Percentiles rank a stretch among this genome's conserved stretches.
These are phyloP conservation scores for Pisolithus thermaeus DNA, from an alignment of 1,284 basidiomycete species.

Conservation along the genomic window DNA sequence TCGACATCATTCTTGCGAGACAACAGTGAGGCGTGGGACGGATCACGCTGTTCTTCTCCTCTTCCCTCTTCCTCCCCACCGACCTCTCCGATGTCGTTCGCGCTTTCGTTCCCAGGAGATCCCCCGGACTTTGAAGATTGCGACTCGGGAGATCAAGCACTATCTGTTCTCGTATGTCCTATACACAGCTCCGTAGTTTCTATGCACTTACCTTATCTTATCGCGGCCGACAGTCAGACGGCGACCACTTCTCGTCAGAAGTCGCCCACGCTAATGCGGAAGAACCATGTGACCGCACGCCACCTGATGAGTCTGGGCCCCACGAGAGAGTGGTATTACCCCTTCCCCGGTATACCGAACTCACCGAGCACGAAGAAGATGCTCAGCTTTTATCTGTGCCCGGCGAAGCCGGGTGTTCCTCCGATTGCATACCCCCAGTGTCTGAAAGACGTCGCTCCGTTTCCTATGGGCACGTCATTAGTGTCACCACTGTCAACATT, in stretches of 20 bases:
- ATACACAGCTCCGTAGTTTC: neutral
- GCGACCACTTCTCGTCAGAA: slow-evolving; percentile 11
- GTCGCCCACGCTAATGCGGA: slow-evolving; percentile 4
- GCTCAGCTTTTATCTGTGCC: too few relatives aligned
- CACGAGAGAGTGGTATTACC: too few relatives aligned
- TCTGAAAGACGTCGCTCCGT: too few relatives aligned
- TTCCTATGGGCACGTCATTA: too few relatives aligned
- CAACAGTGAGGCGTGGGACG: slow-evolving; percentile 8
- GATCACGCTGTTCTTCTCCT: slow-evolving; percentile 17
- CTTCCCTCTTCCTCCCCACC: slow-evolving; percentile 31
- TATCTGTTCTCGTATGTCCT: slow-evolving; percentile 14
- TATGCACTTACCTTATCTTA: slow-evolving; percentile 4
- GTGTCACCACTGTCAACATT: too few relatives aligned
- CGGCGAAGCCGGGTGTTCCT: too few relatives aligned
- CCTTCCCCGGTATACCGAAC: too few relatives aligned
- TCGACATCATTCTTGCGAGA: slow-evolving; percentile 3
- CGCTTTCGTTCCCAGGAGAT: slow-evolving; percentile 18
- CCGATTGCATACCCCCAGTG: too few relatives aligned
- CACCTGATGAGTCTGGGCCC: slow-evolving; percentile 8
- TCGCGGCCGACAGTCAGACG: slow-evolving; percentile 11
- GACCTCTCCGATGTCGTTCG: slow-evolving; percentile 23
- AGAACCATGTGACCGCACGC: neutral
- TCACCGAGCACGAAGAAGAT: too few relatives aligned
- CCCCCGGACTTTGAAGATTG: slow-evolving; percentile 3
- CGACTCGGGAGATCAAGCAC: slow-evolving; percentile 3